Percentiles rank a stretch among this genome's conserved stretches.
Conservation (phyloP, 768 basidiomycete species). For the Gymnopilus junonius region DNA sequence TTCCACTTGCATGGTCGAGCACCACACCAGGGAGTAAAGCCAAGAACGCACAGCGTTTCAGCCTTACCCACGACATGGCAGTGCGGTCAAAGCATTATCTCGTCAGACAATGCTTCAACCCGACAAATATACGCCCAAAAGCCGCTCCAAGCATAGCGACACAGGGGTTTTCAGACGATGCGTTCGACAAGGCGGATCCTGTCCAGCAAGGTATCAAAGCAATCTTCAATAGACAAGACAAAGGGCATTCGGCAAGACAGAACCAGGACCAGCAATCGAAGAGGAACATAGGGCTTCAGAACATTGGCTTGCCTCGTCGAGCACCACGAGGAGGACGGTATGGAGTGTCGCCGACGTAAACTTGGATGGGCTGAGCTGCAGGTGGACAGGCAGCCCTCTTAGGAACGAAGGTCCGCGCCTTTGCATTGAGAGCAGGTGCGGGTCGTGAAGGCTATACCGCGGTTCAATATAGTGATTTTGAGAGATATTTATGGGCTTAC, state of each 20-base stretch:
- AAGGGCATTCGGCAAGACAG: not conserved
- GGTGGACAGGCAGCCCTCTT: not conserved
- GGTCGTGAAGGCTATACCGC: not conserved
- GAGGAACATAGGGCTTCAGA: not conserved
- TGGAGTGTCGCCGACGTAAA: not conserved
- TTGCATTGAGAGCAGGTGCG: not conserved
- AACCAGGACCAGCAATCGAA: not conserved
- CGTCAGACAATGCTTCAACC: not conserved
- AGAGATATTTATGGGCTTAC: not conserved
- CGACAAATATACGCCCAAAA: not conserved
- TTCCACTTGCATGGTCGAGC: not conserved
- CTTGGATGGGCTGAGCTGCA: not conserved
- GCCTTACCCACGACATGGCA: not conserved
- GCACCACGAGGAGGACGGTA: not conserved
- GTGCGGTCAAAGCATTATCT: not conserved
- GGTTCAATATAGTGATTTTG: not conserved
- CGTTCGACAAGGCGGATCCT: not conserved
- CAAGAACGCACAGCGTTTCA: not conserved
- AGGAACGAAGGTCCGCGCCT: not conserved
- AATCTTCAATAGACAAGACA: not conserved
- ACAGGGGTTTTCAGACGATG: not conserved
- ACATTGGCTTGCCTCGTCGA: not conserved
- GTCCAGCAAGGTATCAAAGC: not conserved
- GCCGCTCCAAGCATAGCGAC: not conserved
- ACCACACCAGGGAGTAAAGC: not conserved